Conservation (phyloP, 495 filamentous ascomycete species). For the Xylaria intraflava region DNA sequence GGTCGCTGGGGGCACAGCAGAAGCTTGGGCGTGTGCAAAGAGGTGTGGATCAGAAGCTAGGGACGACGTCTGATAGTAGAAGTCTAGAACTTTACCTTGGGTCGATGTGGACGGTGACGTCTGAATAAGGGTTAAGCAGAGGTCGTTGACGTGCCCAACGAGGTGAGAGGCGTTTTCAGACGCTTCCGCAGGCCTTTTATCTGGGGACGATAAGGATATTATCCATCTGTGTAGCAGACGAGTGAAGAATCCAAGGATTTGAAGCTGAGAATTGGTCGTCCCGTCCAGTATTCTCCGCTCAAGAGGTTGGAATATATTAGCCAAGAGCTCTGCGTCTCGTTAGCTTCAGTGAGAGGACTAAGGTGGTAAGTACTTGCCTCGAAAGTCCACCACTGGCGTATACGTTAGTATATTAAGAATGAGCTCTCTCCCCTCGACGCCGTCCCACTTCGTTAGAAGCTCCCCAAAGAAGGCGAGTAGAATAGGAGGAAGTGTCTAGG, state of each 20-base stretch:
- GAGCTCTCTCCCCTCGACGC: slow-evolving; percentile 48
- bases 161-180: slow-evolving; percentile 39
- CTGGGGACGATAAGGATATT: slow-evolving; percentile 30
- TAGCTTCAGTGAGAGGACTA: slow-evolving; percentile 4
- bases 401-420: slow-evolving; percentile 62
- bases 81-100: slow-evolving; percentile 53
- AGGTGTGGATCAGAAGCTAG: slow-evolving; percentile 50
- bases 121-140: slow-evolving; percentile 57
- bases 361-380: slow-evolving; percentile 32
- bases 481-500: slow-evolving; percentile 54
- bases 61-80: slow-evolving; percentile 56
- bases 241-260: slow-evolving; percentile 64
- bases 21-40: slow-evolving; percentile 20
- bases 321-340: slow-evolving; percentile 43
- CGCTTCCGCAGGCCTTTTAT: slow-evolving; percentile 18
- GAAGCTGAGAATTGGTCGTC: slow-evolving; percentile 42
- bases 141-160: slow-evolving; percentile 52
- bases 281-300: slow-evolving; percentile 54
- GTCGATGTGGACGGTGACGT: slow-evolving; percentile 33
- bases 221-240: slow-evolving; percentile 66
- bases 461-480: slow-evolving; percentile 55
- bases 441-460: slow-evolving; percentile 65
- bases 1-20: slow-evolving; percentile 56
- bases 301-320: slow-evolving; percentile 46
- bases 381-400: slow-evolving; percentile 53